phyloP scores from a whole-genome alignment of 1,284 basidiomycete species.

The Ustilago xerochloae region DNA sequence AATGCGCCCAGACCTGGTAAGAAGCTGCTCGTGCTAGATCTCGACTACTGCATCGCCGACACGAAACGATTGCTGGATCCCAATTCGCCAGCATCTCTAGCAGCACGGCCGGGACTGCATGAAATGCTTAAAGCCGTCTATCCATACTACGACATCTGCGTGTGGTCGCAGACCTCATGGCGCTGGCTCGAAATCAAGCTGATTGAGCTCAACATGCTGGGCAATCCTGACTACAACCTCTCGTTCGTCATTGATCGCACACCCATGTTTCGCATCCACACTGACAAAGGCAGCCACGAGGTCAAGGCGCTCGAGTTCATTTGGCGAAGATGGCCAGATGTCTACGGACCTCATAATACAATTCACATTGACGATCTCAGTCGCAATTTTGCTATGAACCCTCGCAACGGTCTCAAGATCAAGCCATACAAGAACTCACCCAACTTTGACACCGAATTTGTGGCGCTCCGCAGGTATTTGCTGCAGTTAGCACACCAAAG shows the following conservation, averaged over 20 bases:
- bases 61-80: slow-evolving; percentile 73
- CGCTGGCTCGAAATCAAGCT: slow-evolving; percentile 91
- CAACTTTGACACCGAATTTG: slow-evolving; percentile 54
- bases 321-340: slow-evolving; percentile 55
- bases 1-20: slow-evolving; percentile 49
- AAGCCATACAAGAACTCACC: slow-evolving; percentile 70
- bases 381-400: slow-evolving; percentile 84
- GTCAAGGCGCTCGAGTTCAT: slow-evolving; percentile 68
- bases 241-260: slow-evolving; percentile 77
- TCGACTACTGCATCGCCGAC: slow-evolving; percentile 76
- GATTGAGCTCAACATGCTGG: slow-evolving; percentile 84
- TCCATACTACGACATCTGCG: slow-evolving; percentile 64
- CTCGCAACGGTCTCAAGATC: slow-evolving; percentile 83
- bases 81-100: slow-evolving; percentile 79
- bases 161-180: slow-evolving; percentile 77
- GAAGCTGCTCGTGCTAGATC: slow-evolving; percentile 83
- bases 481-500: slow-evolving; percentile 49
- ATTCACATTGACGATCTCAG: slow-evolving; percentile 87
- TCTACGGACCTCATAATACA: slow-evolving; percentile 73
- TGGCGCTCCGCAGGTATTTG: slow-evolving; percentile 39
- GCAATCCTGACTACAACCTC: slow-evolving; percentile 46
- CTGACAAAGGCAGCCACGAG: slow-evolving; percentile 76
- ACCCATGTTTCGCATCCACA: slow-evolving; percentile 88
- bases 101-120: slow-evolving; percentile 83
- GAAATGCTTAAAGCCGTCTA: slow-evolving; percentile 74